These are phyloP conservation scores for Vanderwaltozyma verrucispora DNA, from an alignment of 805 yeast genomes.

Conservation along the genomic window DNA sequence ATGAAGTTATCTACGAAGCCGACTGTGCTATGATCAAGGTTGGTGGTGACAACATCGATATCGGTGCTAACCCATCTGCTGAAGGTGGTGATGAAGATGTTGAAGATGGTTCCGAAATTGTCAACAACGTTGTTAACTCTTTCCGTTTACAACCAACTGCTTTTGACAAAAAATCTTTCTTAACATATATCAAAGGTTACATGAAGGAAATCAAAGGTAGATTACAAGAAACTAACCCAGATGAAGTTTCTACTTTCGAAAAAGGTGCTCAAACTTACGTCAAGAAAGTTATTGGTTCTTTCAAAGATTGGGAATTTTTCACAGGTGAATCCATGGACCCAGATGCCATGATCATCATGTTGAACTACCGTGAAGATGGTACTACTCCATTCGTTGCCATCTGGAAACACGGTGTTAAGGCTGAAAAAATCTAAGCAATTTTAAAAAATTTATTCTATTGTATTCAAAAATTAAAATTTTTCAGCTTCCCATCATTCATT, in stretches of 20 bases:
- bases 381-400: conserved; percentile 91
- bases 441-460: no score
- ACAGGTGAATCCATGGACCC: conserved; percentile 99
- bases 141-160: conserved; percentile 94
- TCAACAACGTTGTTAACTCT: conserved; percentile 97
- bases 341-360: conserved; percentile 94
- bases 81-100: conserved; percentile 80
- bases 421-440: conserved; percentile 68
- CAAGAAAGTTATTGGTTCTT: conserved; percentile 89
- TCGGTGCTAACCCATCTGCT: conserved; percentile 99
- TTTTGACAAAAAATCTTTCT: conserved; percentile 96
- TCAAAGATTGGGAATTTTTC: conserved; percentile 99
- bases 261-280: conserved; percentile 95
- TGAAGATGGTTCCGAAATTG: conserved; percentile 81
- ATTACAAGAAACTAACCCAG: conserved; percentile 85
- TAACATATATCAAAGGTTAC: conserved; percentile 96
- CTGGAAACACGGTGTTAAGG: conserved; percentile 98
- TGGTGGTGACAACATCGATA: conserved; percentile 87
- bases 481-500: no score
- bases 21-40: conserved; percentile 89
- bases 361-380: conserved; percentile 99
- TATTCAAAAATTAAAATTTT: no score
- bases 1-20: conserved; percentile 90
- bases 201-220: conserved; percentile 92
- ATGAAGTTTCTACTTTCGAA: conserved; percentile 77